Evolutionary conservation across 345 rosid genomes (phyloP).

Genomic region (Eucalyptus grandis): DNA sequence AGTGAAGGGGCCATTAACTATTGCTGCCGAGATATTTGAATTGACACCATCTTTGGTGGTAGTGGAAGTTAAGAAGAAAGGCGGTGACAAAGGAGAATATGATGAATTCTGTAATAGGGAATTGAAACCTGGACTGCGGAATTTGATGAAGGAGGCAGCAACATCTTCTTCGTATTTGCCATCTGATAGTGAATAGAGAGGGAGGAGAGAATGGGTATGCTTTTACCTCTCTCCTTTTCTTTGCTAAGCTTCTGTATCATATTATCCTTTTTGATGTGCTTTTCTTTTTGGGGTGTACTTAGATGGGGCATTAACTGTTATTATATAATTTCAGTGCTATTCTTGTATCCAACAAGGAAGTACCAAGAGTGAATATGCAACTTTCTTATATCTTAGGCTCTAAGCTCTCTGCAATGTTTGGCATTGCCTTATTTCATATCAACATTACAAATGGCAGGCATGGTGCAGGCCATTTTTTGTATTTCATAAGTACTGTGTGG

Average conservation of each 20-base stretch:
- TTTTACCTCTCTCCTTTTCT: neutral
- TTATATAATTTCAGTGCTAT: neutral
- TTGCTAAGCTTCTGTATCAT: neutral
- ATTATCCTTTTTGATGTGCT: constrained; percentile 8
- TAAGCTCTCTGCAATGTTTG: neutral
- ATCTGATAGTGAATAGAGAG: constrained; percentile 48
- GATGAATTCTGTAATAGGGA: constrained; percentile 70
- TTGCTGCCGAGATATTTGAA: constrained; percentile 61
- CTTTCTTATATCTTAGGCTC: neutral
- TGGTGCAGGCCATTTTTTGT: neutral
- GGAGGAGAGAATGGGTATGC: constrained; percentile 22
- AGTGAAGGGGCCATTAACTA: constrained; percentile 45
- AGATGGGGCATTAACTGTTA: neutral
- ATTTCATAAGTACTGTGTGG: neutral
- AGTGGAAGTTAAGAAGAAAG: constrained; percentile 83
- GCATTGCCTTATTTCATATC: neutral
- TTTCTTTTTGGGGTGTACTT: neutral
- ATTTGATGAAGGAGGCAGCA: constrained; percentile 31
- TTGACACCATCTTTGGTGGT: constrained; percentile 54
- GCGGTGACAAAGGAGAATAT: constrained; percentile 70
- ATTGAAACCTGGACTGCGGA: constrained; percentile 65
- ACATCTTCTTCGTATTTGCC: constrained; percentile 31
- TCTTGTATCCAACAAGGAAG: constrained; percentile 9
- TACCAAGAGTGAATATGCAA: neutral
- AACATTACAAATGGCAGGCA: neutral